Evolutionary conservation across 2,329 filamentous ascomycete species (phyloP).

Genomic region (Fusarium sp.): DNA sequence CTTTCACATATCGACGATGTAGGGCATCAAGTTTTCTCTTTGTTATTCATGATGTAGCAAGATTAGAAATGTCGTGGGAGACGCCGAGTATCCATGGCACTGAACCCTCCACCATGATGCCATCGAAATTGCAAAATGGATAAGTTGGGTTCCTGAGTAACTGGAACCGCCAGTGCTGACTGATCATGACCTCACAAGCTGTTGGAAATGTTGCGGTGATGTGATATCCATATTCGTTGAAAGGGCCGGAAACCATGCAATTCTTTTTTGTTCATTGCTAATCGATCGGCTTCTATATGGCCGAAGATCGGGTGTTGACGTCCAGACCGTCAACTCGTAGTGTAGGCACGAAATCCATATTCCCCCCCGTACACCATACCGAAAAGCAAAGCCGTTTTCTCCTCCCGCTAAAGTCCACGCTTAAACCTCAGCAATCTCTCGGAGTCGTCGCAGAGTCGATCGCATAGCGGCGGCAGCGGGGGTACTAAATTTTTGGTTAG

Average conservation of each 20-base stretch:
- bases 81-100: background rate
- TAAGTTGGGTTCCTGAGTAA: background rate
- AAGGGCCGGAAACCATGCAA: slow-evolving; percentile 56
- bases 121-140: background rate
- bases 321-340: slow-evolving; percentile 60
- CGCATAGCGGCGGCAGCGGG: slow-evolving; percentile 94
- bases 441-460: slow-evolving; percentile 96
- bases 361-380: slow-evolving; percentile 62
- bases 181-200: slow-evolving; percentile 26
- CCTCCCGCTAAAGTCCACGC: slow-evolving; percentile 52
- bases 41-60: slow-evolving; percentile 4
- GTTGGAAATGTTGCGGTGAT: slow-evolving; percentile 5
- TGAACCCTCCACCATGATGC: background rate
- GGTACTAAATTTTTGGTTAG: slow-evolving; percentile 72
- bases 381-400: slow-evolving; percentile 62
- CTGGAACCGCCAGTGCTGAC: slow-evolving; percentile 13
- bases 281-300: slow-evolving; percentile 59
- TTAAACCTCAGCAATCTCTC: slow-evolving; percentile 97
- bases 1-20: slow-evolving; percentile 5
- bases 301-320: slow-evolving; percentile 59
- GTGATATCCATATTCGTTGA: slow-evolving; percentile 36
- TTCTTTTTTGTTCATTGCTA: slow-evolving; percentile 60
- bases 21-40: slow-evolving; percentile 1
- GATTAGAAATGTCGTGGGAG: background rate
- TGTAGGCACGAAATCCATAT: slow-evolving; percentile 62